phyloP scores from a whole-genome alignment of 106 monocot species.

The Allium fistulosum region DNA sequence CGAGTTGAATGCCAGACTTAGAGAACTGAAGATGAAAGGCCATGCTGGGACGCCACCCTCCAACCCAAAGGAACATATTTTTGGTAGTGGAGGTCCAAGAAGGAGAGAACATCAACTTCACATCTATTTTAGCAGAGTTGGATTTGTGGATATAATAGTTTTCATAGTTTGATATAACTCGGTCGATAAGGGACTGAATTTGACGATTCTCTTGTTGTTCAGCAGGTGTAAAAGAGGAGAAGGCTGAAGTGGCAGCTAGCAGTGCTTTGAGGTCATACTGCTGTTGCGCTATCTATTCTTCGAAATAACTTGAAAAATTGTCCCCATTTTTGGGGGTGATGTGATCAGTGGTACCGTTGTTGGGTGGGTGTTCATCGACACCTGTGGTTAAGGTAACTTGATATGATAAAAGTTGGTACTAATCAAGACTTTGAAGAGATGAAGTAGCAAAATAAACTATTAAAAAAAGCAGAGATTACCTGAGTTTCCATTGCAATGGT shows the following conservation, averaged over 20 bases:
- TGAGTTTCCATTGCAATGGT: too few species aligned
- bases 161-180: slow-evolving; percentile 49
- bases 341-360: too few species aligned
- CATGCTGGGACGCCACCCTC: slow-evolving; percentile 64
- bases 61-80: slow-evolving; percentile 53
- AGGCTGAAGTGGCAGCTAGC: background rate
- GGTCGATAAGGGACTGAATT: slow-evolving; percentile 20
- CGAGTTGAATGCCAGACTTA: slow-evolving; percentile 51
- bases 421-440: too few species aligned
- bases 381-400: too few species aligned
- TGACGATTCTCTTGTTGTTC: background rate
- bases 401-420: too few species aligned
- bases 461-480: too few species aligned
- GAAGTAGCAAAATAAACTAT: too few species aligned
- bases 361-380: too few species aligned
- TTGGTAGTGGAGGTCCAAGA: slow-evolving; percentile 57
- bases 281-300: background rate
- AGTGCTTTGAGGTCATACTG: background rate
- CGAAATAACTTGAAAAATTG: background rate
- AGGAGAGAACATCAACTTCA: slow-evolving; percentile 43
- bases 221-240: background rate
- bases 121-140: slow-evolving; percentile 26
- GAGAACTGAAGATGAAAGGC: slow-evolving; percentile 66
- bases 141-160: slow-evolving; percentile 44
- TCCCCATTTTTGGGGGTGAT: background rate